Percentiles rank a stretch among this genome's conserved stretches.
These are phyloP conservation scores for Fusarium equiseti DNA, from an alignment of 2,329 filamentous ascomycete genomes.

Conservation along the genomic window DNA sequence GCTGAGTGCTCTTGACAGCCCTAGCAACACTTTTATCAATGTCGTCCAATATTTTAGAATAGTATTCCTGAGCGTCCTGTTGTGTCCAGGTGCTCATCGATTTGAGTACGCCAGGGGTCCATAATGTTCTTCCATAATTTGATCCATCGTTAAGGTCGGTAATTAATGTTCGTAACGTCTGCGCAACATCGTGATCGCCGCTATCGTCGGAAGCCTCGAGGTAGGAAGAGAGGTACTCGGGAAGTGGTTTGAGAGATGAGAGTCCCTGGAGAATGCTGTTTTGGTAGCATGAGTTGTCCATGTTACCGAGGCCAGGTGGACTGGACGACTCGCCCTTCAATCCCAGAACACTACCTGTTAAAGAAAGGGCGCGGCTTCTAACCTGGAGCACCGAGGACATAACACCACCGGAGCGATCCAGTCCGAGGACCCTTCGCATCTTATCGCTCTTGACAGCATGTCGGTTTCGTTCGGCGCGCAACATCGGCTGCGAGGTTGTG, in stretches of 20 bases:
- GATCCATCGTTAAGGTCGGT: constrained; percentile 74
- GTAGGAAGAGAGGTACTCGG: constrained; percentile 70
- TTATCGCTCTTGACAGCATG: constrained; percentile 73
- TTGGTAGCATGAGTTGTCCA: constrained; percentile 97
- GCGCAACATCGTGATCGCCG: constrained; percentile 54
- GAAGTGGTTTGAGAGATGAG: constrained; percentile 78
- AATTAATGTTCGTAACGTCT: constrained; percentile 73
- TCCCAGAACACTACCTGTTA: constrained; percentile 60
- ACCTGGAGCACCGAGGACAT: constrained; percentile 69
- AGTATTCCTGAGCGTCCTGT: constrained; percentile 98
- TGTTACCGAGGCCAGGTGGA: constrained; percentile 83
- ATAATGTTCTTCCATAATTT: constrained; percentile 81
- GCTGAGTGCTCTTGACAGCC: constrained; percentile 52
- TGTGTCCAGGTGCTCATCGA: constrained; percentile 96
- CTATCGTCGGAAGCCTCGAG: constrained; percentile 49
- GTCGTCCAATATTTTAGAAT: constrained; percentile 87
- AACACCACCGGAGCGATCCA: constrained; percentile 66
- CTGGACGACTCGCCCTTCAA: constrained; percentile 57
- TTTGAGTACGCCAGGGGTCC: constrained; percentile 85
- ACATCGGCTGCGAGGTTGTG: constrained; percentile 56
- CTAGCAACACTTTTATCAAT: constrained; percentile 80
- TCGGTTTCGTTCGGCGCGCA: constrained; percentile 54
- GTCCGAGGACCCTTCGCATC: constrained; percentile 71
- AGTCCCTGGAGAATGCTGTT: constrained; percentile 93
- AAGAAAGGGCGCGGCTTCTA: constrained; percentile 66